phyloP scores from a whole-genome alignment of 805 yeast species.

The Blastobotrys parvus region DNA sequence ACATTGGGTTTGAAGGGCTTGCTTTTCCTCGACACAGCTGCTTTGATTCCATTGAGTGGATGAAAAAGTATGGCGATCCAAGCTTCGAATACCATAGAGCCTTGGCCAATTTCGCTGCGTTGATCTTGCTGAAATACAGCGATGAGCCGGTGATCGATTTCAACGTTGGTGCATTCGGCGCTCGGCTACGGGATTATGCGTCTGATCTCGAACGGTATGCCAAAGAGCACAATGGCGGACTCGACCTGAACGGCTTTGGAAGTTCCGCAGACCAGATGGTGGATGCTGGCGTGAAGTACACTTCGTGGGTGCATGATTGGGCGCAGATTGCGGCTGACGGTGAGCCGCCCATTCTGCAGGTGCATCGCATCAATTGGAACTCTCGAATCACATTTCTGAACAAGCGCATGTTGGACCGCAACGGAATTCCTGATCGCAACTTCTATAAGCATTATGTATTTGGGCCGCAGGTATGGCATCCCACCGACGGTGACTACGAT shows the following conservation, averaged over 20 bases:
- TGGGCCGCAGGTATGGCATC: constrained; percentile 60
- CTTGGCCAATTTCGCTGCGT: constrained; percentile 47
- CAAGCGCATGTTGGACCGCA: constrained; percentile 39
- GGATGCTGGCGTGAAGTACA: constrained; percentile 39
- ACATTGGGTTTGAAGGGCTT: constrained; percentile 40
- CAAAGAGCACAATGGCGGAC: constrained; percentile 5
- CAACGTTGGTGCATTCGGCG: constrained; percentile 42
- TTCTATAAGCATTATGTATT: constrained; percentile 62
- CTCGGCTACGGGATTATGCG: constrained; percentile 36
- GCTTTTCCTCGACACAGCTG: constrained; percentile 46
- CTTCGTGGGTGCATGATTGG: constrained; percentile 60
- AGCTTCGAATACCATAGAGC: constrained; percentile 47
- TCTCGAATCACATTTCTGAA: constrained; percentile 51
- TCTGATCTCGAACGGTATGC: constrained; percentile 37
- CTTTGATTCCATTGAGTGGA: constrained; percentile 54
- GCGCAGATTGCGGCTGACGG: constrained; percentile 41
- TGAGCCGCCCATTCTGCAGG: constrained; percentile 65
- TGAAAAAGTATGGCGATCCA: constrained; percentile 45
- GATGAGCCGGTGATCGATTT: constrained; percentile 75
- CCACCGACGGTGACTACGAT: constrained; percentile 35
- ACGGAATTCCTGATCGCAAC: constrained; percentile 42
- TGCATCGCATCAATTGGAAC: constrained; percentile 76
- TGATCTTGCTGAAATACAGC: constrained; percentile 47
- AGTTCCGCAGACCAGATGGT: constrained; percentile 33
- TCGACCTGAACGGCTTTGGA: constrained; percentile 26